Base-by-base conservation (phyloP, 805 yeast genomes). In the Priceomyces fermenticarens region DNA sequence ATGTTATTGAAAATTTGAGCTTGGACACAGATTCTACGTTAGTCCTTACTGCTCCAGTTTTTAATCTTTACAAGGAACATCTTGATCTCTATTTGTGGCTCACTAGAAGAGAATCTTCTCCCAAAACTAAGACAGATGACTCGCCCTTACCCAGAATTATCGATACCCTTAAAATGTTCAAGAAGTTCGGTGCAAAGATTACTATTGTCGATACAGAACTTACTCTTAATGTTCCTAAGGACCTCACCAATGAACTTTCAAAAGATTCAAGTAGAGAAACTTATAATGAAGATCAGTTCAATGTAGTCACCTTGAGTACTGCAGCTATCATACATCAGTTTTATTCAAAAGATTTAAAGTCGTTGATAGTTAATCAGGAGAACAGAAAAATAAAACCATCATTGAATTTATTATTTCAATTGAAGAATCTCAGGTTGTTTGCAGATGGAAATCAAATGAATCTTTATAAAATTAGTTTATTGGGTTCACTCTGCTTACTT, bases 51-150 rank as follows among this genome's bases (percentile, higher is more conserved):
- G 57, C 56, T 34, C 73, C 75, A 2, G 55, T 57, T 2, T 38
- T 70, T 20, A 63, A 62, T 41, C 42, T 68, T 23, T 70, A 62
- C 43, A 62, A 63, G 29, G 75, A 70, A 43, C 75, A 70, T 44
- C 39, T 65, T 11, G 58, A 58, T 7, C 37, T 36, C 10, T 37
- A 58, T 14, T 35, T 50, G 32, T 38, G 11, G 27, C 36, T 35
- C 32, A 34, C 40, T 32, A 34, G 40, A 38, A 31, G 26, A 25
- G 41, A 20, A 8, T 20, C 25, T 20, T 8, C 25, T 20, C 25
- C 13, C 25, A 14, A 32, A 8, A 3, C 27, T 17, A 32, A 36
- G 26, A 11, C 34, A 7, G 2, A 10, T 13, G 14, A 16, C 9
- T n/a, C 8, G 12, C n/a, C 14, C 10, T 16, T 13, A 16, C 35